A percentile compares a stretch with the other conserved stretches of the same genome.
These are phyloP conservation scores for Polymyxa betae DNA, from an alignment of 208 protist species.

Conservation along the genomic window DNA sequence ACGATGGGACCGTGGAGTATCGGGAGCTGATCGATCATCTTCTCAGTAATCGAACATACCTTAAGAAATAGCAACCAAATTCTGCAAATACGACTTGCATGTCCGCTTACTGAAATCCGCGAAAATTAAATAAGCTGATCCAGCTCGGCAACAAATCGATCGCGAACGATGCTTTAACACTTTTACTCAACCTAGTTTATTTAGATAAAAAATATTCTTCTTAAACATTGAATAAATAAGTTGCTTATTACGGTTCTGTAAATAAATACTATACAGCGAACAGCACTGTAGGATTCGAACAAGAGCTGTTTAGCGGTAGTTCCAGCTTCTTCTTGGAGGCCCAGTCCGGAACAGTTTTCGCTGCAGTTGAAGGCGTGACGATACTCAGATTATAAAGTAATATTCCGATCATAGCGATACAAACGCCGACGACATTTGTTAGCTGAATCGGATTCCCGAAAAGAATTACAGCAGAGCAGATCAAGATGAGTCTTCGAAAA, in stretches of 20 bases:
- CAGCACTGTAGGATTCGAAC: not conserved
- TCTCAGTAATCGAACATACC: not conserved
- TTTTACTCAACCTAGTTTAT: no score
- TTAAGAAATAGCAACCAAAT: not conserved
- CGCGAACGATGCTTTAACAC: no score
- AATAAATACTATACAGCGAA: no score
- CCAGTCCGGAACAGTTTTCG: not conserved
- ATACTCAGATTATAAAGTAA: conserved; percentile 27
- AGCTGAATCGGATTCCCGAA: conserved; percentile 21
- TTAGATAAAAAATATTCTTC: no score
- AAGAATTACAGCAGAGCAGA: not conserved
- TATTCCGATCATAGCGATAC: conserved; percentile 36
- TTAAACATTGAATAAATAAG: no score
- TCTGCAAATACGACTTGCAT: no score
- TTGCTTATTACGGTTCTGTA: no score
- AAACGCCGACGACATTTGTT: conserved; percentile 8
- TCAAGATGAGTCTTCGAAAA: conserved; percentile 1
- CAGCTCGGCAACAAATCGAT: no score
- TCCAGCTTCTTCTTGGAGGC: not conserved
- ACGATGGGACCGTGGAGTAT: not conserved
- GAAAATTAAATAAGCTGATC: no score
- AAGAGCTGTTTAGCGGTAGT: not conserved
- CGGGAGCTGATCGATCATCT: conserved; percentile 12
- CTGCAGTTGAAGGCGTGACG: not conserved
- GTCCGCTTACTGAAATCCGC: no score